A percentile compares a stretch with the other conserved stretches of the same genome.
These are phyloP conservation scores for Podospora australis DNA, from an alignment of 495 filamentous ascomycete species.

Conservation along the genomic window DNA sequence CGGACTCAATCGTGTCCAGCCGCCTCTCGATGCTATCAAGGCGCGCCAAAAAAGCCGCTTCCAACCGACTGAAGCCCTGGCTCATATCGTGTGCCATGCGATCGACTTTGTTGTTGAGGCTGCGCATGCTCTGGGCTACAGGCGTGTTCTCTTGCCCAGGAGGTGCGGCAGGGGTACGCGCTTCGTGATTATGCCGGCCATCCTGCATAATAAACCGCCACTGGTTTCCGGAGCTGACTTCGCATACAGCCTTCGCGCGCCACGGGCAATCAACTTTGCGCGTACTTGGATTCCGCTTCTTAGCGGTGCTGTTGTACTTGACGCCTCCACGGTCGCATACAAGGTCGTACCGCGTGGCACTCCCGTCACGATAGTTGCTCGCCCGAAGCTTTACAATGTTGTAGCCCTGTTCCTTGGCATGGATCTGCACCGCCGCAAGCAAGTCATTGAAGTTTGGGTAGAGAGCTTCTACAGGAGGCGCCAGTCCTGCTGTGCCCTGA, in stretches of 20 bases:
- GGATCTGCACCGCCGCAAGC: constrained; percentile 35
- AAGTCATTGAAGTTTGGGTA: constrained; percentile 41
- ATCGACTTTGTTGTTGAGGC: constrained; percentile 42
- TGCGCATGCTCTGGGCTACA: constrained; percentile 39
- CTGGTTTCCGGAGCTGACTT: constrained; percentile 44
- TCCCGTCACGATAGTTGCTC: constrained; percentile 46
- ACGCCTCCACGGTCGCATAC: constrained; percentile 48
- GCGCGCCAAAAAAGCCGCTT: constrained; percentile 23
- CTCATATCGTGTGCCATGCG: constrained; percentile 38
- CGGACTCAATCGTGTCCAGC: constrained; percentile 25
- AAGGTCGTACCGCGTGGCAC: constrained; percentile 45
- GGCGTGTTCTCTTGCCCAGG: constrained; percentile 41
- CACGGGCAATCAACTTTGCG: constrained; percentile 48
- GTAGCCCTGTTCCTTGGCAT: constrained; percentile 45
- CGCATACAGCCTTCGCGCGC: constrained; percentile 47
- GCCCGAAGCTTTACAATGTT: constrained; percentile 45
- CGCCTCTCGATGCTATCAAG: constrained; percentile 35
- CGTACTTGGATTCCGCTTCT: constrained; percentile 47
- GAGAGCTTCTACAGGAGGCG: constrained; percentile 43
- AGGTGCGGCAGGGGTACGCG: constrained; percentile 34
- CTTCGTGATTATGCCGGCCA: constrained; percentile 43
- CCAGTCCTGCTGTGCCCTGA: constrained; percentile 17
- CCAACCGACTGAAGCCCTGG: constrained; percentile 30
- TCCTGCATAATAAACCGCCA: constrained; percentile 46
- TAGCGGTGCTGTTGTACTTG: constrained; percentile 48